Evolutionary conservation across 2,329 filamentous ascomycete species (phyloP).

Genomic region (Epichloe gansuensis): DNA sequence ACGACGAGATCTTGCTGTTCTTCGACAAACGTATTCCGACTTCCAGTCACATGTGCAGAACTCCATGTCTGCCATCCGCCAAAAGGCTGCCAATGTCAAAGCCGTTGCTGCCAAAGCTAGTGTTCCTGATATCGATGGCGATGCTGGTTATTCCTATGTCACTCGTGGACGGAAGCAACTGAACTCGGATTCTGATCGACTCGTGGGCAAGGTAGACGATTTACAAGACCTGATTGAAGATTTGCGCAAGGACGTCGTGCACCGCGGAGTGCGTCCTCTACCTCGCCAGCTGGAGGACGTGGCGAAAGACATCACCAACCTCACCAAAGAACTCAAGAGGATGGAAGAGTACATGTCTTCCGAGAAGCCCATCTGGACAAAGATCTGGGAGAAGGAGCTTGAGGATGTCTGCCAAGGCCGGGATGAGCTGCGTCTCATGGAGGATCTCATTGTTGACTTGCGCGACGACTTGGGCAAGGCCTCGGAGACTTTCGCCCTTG

Average conservation of each 20-base stretch:
- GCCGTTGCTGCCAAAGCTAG: slow-evolving; percentile 56
- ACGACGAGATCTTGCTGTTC: slow-evolving; percentile 76
- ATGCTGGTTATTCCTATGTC: slow-evolving; percentile 76
- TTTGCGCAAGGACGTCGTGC: slow-evolving; percentile 90
- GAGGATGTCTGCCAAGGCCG: slow-evolving; percentile 93
- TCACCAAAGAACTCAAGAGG: slow-evolving; percentile 80
- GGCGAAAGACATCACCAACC: slow-evolving; percentile 71
- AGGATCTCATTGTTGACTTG: slow-evolving; percentile 85
- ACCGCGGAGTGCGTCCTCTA: slow-evolving; percentile 79
- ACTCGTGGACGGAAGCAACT: slow-evolving; percentile 78
- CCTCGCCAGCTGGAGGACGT: slow-evolving; percentile 83
- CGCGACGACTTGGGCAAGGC: slow-evolving; percentile 94
- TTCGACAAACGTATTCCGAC: slow-evolving; percentile 85
- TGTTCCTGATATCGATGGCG: slow-evolving; percentile 60
- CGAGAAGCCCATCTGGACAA: slow-evolving; percentile 96
- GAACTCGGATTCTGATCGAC: slow-evolving; percentile 73
- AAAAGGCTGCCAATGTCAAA: slow-evolving; percentile 74
- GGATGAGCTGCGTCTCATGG: slow-evolving; percentile 89
- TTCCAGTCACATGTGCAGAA: slow-evolving; percentile 81
- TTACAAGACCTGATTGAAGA: slow-evolving; percentile 96
- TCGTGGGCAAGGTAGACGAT: slow-evolving; percentile 88
- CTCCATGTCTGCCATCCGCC: slow-evolving; percentile 73
- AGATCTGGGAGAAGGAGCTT: slow-evolving; percentile 97
- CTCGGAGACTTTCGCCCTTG: slow-evolving; percentile 80
- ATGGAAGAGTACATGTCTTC: slow-evolving; percentile 84